phyloP scores from a whole-genome alignment of 2,329 filamentous ascomycete species.

The Scedosporium minutisporum region DNA sequence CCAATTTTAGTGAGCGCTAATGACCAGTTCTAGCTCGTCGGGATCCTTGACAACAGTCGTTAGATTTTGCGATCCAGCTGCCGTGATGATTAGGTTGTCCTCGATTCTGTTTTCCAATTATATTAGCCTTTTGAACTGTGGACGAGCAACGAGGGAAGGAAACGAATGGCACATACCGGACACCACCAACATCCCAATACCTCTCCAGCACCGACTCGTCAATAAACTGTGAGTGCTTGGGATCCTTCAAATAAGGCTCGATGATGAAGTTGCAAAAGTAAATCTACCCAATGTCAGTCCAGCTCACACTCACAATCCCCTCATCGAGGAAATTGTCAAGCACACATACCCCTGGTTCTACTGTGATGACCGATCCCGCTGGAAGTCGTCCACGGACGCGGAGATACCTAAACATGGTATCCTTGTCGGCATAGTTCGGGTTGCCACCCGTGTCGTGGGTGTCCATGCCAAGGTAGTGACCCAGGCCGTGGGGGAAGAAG shows the following conservation, averaged over 20 bases:
- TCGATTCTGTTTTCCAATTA: constrained; percentile 36
- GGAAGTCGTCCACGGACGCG: constrained; percentile 68
- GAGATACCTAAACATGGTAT: constrained; percentile 80
- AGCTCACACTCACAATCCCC: not conserved
- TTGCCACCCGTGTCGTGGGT: constrained; percentile 81
- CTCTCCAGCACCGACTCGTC: constrained; percentile 60
- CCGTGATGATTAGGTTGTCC: constrained; percentile 65
- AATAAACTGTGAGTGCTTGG: constrained; percentile 66
- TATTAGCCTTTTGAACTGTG: constrained; percentile 12
- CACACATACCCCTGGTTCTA: constrained; percentile 73
- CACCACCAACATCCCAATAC: constrained; percentile 76
- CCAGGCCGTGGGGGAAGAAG: constrained; percentile 86
- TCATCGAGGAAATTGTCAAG: not conserved
- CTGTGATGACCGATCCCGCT: constrained; percentile 76
- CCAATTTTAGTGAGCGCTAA: constrained; percentile 7
- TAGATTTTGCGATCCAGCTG: constrained; percentile 59
- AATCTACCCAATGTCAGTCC: constrained; percentile 34
- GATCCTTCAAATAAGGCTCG: constrained; percentile 64
- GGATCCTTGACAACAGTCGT: constrained; percentile 63
- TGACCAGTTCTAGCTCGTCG: constrained; percentile 41
- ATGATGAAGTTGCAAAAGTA: constrained; percentile 93
- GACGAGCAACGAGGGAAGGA: not conserved
- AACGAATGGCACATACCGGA: constrained; percentile 37
- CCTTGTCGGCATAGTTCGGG: constrained; percentile 66
- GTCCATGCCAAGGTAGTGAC: constrained; percentile 87